Percentiles rank a stretch among this genome's conserved stretches.
phyloP scores from a whole-genome alignment of 139 green algal genomes.

The Chlamydomonas sp. region DNA sequence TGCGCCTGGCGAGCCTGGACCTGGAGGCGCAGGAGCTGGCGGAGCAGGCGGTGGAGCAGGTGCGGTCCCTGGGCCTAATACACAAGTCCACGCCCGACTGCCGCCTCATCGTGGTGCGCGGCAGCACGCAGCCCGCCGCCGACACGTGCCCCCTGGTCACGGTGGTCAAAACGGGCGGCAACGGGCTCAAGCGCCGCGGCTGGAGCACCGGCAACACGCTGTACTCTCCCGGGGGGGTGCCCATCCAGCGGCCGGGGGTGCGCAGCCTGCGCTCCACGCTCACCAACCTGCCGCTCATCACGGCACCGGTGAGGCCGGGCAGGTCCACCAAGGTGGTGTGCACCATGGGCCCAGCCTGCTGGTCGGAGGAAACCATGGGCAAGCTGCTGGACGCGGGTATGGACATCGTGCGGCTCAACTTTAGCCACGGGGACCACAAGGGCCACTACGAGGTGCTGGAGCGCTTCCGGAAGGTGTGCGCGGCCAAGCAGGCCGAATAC shows the following conservation, averaged over 20 bases:
- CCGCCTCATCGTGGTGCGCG: slow-evolving; percentile 49
- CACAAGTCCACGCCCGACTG: slow-evolving; percentile 66
- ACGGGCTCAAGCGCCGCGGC: slow-evolving; percentile 44
- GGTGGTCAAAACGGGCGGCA: slow-evolving; percentile 42
- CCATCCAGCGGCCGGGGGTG: slow-evolving; percentile 49
- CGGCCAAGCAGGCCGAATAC: slow-evolving; percentile 28
- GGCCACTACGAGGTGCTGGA: slow-evolving; percentile 67
- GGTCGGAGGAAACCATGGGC: slow-evolving; percentile 63
- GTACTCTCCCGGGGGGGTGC: slow-evolving; percentile 42
- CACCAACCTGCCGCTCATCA: slow-evolving; percentile 67
- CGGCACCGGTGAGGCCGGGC: slow-evolving; percentile 42
- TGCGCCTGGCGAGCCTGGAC: slow-evolving; percentile 41
- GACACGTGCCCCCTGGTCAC: slow-evolving; percentile 49
- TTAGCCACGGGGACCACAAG: slow-evolving; percentile 76
- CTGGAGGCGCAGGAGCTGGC: slow-evolving; percentile 26
- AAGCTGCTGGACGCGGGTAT: slow-evolving; percentile 79
- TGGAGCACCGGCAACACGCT: slow-evolving; percentile 52
- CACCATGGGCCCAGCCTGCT: slow-evolving; percentile 73
- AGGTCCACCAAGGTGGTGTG: slow-evolving; percentile 69
- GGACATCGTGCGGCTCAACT: slow-evolving; percentile 77
- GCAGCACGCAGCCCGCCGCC: slow-evolving; percentile 31
- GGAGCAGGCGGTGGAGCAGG: slow-evolving; percentile 5
- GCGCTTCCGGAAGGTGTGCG: slow-evolving; percentile 65
- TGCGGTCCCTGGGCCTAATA: slow-evolving; percentile 51
- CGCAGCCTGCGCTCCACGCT: slow-evolving; percentile 58